A percentile compares a stretch with the other conserved stretches of the same genome.
These are phyloP conservation scores for Euphrasia confusa DNA, from an alignment of 257 asterid genomes.

Conservation along the genomic window DNA sequence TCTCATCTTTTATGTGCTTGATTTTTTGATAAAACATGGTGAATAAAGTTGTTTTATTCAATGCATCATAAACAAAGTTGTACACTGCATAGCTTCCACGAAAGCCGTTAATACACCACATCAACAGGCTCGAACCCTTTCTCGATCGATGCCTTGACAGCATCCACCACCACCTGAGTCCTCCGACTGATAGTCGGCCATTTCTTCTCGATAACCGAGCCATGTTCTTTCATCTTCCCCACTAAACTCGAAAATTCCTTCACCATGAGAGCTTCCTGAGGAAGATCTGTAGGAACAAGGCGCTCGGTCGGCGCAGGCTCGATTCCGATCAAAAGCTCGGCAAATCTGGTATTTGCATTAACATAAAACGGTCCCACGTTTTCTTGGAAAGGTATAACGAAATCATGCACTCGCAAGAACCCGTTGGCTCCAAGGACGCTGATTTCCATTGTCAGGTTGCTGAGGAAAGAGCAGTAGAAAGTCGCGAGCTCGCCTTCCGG, in stretches of 20 bases:
- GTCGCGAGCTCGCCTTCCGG: conserved; percentile 30
- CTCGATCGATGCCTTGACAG: conserved; percentile 58
- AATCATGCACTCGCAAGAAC: conserved; percentile 44
- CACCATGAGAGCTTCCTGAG: conserved; percentile 72
- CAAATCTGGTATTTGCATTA: conserved; percentile 30
- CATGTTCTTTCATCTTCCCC: conserved; percentile 27
- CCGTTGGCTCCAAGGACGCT: conserved; percentile 56
- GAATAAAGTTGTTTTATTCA: not conserved
- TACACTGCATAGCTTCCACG: not conserved
- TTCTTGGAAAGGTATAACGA: conserved; percentile 53
- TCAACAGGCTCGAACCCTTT: conserved; percentile 44
- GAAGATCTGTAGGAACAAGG: conserved; percentile 44
- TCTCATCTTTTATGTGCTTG: no score
- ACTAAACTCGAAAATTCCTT: conserved; percentile 57
- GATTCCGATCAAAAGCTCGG: conserved; percentile 33
- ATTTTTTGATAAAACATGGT: no score
- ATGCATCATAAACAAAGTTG: not conserved
- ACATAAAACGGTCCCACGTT: conserved; percentile 37
- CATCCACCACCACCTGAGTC: conserved; percentile 63
- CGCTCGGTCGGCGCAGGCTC: conserved; percentile 41
- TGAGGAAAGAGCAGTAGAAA: conserved; percentile 54
- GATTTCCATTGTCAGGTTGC: conserved; percentile 48
- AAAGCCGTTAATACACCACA: not conserved
- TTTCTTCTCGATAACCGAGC: conserved; percentile 41
- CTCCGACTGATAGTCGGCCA: conserved; percentile 62